A percentile compares a stretch with the other conserved stretches of the same genome.
Conservation (phyloP, 768 basidiomycete genomes). For the Amanita polypyramis region DNA sequence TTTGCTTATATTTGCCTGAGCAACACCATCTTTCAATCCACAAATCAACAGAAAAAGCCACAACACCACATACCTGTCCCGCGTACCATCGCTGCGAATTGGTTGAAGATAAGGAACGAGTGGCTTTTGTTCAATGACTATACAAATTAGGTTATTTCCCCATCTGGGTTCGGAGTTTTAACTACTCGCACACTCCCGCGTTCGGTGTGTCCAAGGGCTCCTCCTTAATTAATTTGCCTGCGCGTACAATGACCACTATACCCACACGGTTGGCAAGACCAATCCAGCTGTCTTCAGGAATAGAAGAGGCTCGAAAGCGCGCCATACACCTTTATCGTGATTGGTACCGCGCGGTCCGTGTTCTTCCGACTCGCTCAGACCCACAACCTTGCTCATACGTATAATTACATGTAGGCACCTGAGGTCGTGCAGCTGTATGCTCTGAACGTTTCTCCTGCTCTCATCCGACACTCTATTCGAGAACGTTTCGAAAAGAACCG, state of each 20-base stretch:
- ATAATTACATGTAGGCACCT: slow-evolving; percentile 73
- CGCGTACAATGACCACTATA: slow-evolving; percentile 77
- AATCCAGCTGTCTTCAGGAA: slow-evolving; percentile 44
- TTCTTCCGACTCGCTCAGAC: not conserved
- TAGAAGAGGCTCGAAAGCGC: slow-evolving; percentile 54
- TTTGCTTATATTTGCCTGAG: slow-evolving; percentile 74
- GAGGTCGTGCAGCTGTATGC: slow-evolving; percentile 79
- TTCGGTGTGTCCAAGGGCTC: not conserved
- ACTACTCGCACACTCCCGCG: slow-evolving; percentile 5
- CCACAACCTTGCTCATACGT: not conserved
- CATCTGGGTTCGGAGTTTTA: slow-evolving; percentile 16
- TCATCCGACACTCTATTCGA: slow-evolving; percentile 74
- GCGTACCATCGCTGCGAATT: slow-evolving; percentile 31
- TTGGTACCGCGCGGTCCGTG: slow-evolving; percentile 86
- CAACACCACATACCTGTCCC: slow-evolving; percentile 29
- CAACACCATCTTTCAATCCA: not conserved
- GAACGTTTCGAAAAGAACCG: slow-evolving; percentile 82
- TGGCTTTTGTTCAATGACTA: slow-evolving; percentile 4
- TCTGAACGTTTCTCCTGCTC: slow-evolving; percentile 66
- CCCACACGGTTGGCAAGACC: slow-evolving; percentile 77
- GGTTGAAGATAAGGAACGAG: slow-evolving; percentile 5
- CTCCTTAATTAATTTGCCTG: no score
- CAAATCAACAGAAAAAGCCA: not conserved
- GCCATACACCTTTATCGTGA: slow-evolving; percentile 77
- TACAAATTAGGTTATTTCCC: not conserved